Evolutionary conservation across 129 eudicot genomes (phyloP), one percentile per base, ranked within the genome.

Genomic region (Sambucus nigra): DNA sequence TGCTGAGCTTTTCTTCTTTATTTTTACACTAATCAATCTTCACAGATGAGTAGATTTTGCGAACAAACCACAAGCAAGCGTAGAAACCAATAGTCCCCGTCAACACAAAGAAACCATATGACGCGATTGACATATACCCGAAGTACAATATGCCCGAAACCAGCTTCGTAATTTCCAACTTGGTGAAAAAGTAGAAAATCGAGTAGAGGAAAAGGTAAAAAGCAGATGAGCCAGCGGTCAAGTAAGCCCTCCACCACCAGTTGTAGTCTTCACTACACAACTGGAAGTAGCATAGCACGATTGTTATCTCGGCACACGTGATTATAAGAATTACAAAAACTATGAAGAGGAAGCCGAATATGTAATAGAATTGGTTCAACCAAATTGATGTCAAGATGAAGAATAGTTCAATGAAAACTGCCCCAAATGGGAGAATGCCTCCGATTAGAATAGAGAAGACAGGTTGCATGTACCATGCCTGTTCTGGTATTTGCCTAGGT

Each of bases 231-330:
- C 96, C 96, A 39, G 96, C 84, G 0, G 96, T 86, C 55, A 86
- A 64, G 33, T 86, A 86, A 38, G 96, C 77, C 52, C 96, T 69
- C 96, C 96, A 86, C 96, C 96, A 86, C 96, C 96, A 86, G 35
- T 82, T 58, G 52, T 86, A 86, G 55, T 86, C 96, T 71, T 86
- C 96, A 38, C 96, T 86, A 53, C 96, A 86, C 67, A 86, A 48
- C 41, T 86, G 96, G 76, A 86, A 86, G 74, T 86, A 86, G 69
- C 96, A 82, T 20, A 86, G 78, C 8, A 86, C 96, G 2, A 86
- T 78, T 0, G 94, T 76, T 4, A 86, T 86, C 78, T 86, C 96
- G 0, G 96, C 96, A 26, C 94, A 86, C 4, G 96, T 86, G 60
- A 86, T 67, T 35, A 86, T 50, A 59, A 86, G 58, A 42, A 86